Percentiles rank a stretch among this genome's conserved stretches.
Evolutionary conservation across 768 basidiomycete species (phyloP).

Genomic region (Lentinula detonsa): DNA sequence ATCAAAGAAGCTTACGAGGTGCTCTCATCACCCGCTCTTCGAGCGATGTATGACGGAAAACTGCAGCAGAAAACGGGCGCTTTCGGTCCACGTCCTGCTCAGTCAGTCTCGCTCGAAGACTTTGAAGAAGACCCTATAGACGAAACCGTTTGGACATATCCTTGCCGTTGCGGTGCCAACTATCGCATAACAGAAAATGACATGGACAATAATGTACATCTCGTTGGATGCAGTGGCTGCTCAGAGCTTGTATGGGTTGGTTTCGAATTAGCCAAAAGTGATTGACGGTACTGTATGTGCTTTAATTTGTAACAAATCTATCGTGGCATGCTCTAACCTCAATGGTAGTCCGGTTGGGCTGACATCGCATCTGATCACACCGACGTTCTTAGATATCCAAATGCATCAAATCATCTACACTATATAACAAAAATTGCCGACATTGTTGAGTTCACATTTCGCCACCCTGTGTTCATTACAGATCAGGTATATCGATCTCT

Average conservation of each 20-base stretch:
- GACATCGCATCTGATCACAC: neutral
- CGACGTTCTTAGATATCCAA: no score
- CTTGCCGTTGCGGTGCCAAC: constrained; percentile 68
- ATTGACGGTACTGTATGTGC: neutral
- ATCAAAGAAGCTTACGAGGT: constrained; percentile 65
- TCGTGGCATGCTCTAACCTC: neutral
- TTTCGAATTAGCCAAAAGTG: constrained; percentile 43
- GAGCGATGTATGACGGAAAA: constrained; percentile 45
- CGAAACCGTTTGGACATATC: constrained; percentile 43
- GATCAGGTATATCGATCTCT: neutral
- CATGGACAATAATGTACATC: constrained; percentile 67
- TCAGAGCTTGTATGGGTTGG: constrained; percentile 87
- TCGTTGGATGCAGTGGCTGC: constrained; percentile 68
- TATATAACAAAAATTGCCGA: neutral
- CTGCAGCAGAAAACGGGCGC: constrained; percentile 7
- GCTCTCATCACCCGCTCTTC: constrained; percentile 43
- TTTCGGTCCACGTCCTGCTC: constrained; percentile 59
- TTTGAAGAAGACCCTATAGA: constrained; percentile 37
- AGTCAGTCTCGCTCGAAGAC: constrained; percentile 73
- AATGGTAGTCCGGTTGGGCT: neutral
- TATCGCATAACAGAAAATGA: constrained; percentile 53
- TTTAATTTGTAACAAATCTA: neutral
- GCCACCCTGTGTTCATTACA: neutral
- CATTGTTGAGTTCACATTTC: neutral
- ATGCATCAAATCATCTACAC: no score